Evolutionary conservation across 2,329 filamentous ascomycete genomes (phyloP), one percentile per base, ranked within the genome.

Genomic region (Coniochaeta sp.): DNA sequence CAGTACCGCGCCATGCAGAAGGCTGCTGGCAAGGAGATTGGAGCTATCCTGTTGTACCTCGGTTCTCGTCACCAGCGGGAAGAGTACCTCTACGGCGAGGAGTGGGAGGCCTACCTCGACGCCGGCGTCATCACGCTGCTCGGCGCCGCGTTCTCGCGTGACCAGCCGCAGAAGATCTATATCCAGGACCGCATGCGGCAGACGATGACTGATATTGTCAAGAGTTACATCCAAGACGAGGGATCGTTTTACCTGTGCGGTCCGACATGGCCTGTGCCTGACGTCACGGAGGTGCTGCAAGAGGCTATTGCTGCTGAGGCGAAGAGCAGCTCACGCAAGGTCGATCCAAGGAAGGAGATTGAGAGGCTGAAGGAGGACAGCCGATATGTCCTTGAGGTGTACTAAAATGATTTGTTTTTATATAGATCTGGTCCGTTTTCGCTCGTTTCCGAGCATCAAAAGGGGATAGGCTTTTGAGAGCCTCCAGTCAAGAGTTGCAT

Each of bases 1-100:
- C 95, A 99, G 78, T 95, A 99, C 79, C 93, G 95, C 61, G 95
- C 95, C 57, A 92, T 96, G 86, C 93, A 99, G 74, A 96, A 96
- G 80, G 88, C 91, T n/a, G 91, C 96, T 74, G 95, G 95, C 75
- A 93, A 96, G 79, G 87, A 95, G 61, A 96, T 99, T 67, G 95
- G 95, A 59, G 81, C 91, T 50, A 95, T 98, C 64, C 85, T 99
- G 59, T 80, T 99, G 62, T 99, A 98, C 82, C 93, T 99, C 80
- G 95, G 95, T 64, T 93, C 92, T 19, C 93, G 95, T 59, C 93
- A 97, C 82, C 92, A 97, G 80, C 91, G 93, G 66, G 95, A 99
- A 77, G 95, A 99, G 78, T 99, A 99, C 77, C 88, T 97, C 62
- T 99, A 98, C 71, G 95, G 95, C 63, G 95, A 99, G 76, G 95